phyloP scores from a whole-genome alignment of 768 basidiomycete species.

The Amanita exitialis region DNA sequence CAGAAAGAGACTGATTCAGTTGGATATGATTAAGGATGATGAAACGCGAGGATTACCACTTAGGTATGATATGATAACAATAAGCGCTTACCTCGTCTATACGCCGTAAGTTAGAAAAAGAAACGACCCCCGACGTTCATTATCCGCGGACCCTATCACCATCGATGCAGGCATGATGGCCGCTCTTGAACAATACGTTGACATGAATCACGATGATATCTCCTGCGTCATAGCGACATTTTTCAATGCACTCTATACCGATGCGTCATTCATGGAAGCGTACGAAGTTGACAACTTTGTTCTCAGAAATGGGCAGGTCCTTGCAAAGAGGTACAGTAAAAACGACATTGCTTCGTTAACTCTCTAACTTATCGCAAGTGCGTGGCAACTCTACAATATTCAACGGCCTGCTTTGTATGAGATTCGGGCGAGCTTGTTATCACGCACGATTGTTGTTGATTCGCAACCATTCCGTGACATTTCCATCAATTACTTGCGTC shows the following conservation, averaged over 20 bases:
- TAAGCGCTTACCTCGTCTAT: background rate
- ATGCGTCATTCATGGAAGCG: slow-evolving; percentile 49
- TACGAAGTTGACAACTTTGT: slow-evolving; percentile 71
- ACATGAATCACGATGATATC: slow-evolving; percentile 37
- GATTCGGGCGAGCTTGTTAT: slow-evolving; percentile 44
- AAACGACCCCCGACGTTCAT: slow-evolving; percentile 27
- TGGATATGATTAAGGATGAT: slow-evolving; percentile 35
- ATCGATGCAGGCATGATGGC: slow-evolving; percentile 47
- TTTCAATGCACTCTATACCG: slow-evolving; percentile 45
- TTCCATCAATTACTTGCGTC: slow-evolving; percentile 29
- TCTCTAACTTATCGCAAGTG: slow-evolving; percentile 25
- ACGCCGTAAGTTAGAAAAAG: slow-evolving; percentile 31
- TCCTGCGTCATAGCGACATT: slow-evolving; percentile 51
- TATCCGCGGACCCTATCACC: slow-evolving; percentile 47
- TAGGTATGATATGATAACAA: slow-evolving; percentile 29
- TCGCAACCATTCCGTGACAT: slow-evolving; percentile 48
- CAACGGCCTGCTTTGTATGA: slow-evolving; percentile 43
- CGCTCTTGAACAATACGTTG: slow-evolving; percentile 42
- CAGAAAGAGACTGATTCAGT: slow-evolving; percentile 29
- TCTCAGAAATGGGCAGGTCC: slow-evolving; percentile 44
- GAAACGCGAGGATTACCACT: slow-evolving; percentile 45
- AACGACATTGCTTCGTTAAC: background rate
- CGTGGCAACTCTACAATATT: slow-evolving; percentile 62
- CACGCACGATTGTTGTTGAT: slow-evolving; percentile 55
- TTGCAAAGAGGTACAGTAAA: slow-evolving; percentile 47